Percentiles rank a stretch among this genome's conserved stretches.
Conservation (phyloP, 495 filamentous ascomycete species). For the Zalerion maritima region DNA sequence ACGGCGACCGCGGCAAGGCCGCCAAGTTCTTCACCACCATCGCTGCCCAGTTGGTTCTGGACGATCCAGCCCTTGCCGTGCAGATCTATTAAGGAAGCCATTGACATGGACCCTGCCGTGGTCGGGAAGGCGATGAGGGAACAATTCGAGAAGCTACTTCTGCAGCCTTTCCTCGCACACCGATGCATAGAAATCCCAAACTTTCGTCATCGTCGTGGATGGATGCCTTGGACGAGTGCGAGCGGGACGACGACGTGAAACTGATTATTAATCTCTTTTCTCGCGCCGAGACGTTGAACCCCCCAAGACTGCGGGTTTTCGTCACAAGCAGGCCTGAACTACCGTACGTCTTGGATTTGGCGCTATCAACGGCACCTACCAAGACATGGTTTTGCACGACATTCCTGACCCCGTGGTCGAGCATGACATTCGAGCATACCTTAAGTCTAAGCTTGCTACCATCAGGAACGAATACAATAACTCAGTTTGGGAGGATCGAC, state of each 20-base stretch:
- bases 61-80: slow-evolving; percentile 13
- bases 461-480: slow-evolving; percentile 13
- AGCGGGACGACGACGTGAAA: slow-evolving; percentile 21
- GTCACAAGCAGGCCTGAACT: slow-evolving; percentile 31
- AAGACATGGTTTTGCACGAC: slow-evolving; percentile 17
- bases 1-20: slow-evolving; percentile 25
- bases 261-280: slow-evolving; percentile 23
- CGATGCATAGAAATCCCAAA: too few species aligned
- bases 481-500: neutral
- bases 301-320: too few species aligned
- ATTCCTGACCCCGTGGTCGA: slow-evolving; percentile 15
- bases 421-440: slow-evolving; percentile 21
- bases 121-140: slow-evolving; percentile 20
- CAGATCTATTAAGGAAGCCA: slow-evolving; percentile 21
- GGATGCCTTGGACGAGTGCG: slow-evolving; percentile 41
- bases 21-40: slow-evolving; percentile 31
- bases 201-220: slow-evolving; percentile 36
- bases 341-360: slow-evolving; percentile 19
- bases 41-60: slow-evolving; percentile 21
- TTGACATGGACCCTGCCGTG: slow-evolving; percentile 24
- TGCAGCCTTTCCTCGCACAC: slow-evolving; percentile 16
- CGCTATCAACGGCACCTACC: slow-evolving; percentile 13
- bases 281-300: slow-evolving; percentile 4
- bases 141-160: slow-evolving; percentile 36
- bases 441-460: slow-evolving; percentile 10